Evolutionary conservation across 2,329 filamentous ascomycete species (phyloP).

Genomic region (Paraphoma sp.): DNA sequence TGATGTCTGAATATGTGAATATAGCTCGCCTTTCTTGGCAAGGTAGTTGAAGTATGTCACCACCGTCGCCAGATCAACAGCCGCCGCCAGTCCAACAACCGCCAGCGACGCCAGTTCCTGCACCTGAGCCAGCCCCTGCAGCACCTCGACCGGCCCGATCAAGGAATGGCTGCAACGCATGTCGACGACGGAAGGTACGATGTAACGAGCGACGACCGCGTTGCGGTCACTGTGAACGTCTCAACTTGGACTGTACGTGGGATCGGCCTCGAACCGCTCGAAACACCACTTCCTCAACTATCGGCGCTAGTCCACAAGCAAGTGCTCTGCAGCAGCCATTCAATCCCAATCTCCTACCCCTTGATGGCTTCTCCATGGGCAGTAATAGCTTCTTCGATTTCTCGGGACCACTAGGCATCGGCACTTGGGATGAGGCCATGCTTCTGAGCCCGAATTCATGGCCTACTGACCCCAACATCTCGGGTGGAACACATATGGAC

Average conservation of each 20-base stretch:
- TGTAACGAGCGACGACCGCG: slow-evolving; percentile 62
- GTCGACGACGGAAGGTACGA: slow-evolving; percentile 59
- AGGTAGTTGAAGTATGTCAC: slow-evolving; percentile 23
- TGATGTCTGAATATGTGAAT: no score
- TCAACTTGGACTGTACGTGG: slow-evolving; percentile 63
- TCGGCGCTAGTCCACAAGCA: slow-evolving; percentile 19
- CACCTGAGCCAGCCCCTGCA: slow-evolving; percentile 11
- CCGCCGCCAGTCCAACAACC: slow-evolving; percentile 12
- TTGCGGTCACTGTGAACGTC: slow-evolving; percentile 61
- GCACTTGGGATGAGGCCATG: slow-evolving; percentile 41
- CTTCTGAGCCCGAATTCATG: slow-evolving; percentile 39
- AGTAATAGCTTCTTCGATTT: slow-evolving; percentile 34
- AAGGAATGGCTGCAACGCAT: slow-evolving; percentile 42
- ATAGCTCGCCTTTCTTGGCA: no score
- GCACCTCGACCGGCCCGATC: slow-evolving; percentile 35
- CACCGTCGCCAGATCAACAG: slow-evolving; percentile 12
- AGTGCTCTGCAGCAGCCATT: slow-evolving; percentile 13
- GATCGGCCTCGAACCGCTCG: slow-evolving; percentile 33
- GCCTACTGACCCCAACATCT: slow-evolving; percentile 30
- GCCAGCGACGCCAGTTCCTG: slow-evolving; percentile 19
- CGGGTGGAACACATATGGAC: slow-evolving; percentile 16
- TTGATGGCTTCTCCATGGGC: slow-evolving; percentile 27
- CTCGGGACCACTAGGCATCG: slow-evolving; percentile 34
- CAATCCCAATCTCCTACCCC: slow-evolving; percentile 13
- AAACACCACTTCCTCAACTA: slow-evolving; percentile 25